These are phyloP conservation scores for Epichloe gansuensis DNA, from an alignment of 2,329 filamentous ascomycete genomes.

Conservation along the genomic window DNA sequence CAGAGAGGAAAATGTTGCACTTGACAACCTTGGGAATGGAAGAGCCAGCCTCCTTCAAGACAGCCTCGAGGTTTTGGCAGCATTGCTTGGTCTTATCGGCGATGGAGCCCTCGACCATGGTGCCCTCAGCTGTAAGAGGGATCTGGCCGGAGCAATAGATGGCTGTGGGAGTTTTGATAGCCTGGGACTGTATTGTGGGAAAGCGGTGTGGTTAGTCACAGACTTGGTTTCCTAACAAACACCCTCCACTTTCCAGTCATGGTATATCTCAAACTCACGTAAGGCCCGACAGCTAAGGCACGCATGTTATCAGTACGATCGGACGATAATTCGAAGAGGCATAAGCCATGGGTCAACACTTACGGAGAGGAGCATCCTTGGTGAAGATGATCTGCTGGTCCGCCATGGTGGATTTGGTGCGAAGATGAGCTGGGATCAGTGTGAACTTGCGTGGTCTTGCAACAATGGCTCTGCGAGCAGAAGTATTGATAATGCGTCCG, in stretches of 20 bases:
- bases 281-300: constrained; percentile 44
- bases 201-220: background rate
- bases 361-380: constrained; percentile 46
- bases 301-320: background rate
- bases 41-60: constrained; percentile 71
- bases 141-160: constrained; percentile 64
- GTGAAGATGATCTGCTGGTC: constrained; percentile 40
- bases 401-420: constrained; percentile 29
- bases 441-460: constrained; percentile 17
- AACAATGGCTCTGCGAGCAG: constrained; percentile 4
- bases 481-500: constrained; percentile 2
- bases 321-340: background rate
- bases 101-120: constrained; percentile 45
- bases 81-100: constrained; percentile 49
- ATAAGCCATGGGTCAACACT: constrained; percentile 16
- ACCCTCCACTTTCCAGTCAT: too few species aligned
- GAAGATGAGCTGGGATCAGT: constrained; percentile 14
- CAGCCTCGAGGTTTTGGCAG: constrained; percentile 69
- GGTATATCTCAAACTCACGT: constrained; percentile 34
- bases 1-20: constrained; percentile 79
- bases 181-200: constrained; percentile 39
- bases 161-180: constrained; percentile 50
- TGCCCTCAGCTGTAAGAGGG: constrained; percentile 46
- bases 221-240: background rate
- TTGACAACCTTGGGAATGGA: constrained; percentile 74